Evolutionary conservation across 2,329 filamentous ascomycete genomes (phyloP), one percentile per base, ranked within the genome.

Genomic region (Lachnellula hyalina): DNA sequence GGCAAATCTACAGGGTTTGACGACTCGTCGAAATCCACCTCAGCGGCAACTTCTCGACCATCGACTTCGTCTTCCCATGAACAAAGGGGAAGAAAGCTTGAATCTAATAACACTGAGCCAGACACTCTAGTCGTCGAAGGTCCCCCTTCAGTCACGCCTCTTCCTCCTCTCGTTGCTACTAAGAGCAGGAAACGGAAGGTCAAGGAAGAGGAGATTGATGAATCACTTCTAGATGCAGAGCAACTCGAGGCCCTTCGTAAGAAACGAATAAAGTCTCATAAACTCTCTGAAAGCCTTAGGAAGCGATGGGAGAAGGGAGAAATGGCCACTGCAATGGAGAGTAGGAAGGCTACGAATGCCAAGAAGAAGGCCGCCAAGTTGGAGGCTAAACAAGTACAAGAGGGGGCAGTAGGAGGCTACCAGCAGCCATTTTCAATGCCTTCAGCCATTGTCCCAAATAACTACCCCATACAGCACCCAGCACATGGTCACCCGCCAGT

Each of bases 291-390:
- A 19, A 57, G 55, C 41, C 40, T 55, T 21, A 38, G 52, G 36
- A 51, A 49, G 23, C 79, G 81, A 55, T 84, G 81, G 81, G 77
- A 78, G 47, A 81, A 79, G 32, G 81, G 81, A 17, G 80, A 80
- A 50, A 84, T 84, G 81, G 74, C 75, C 11, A 75, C 73, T 14
- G 81, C 81, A n/a, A 81, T 83, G 49, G 77, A 79, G 59, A 83
- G 83, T 65, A 75, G 80, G 51, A 82, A 82, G 62, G 80, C 78
- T 2, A 84, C 81, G 0, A 75, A 84, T 7, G 81, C 79, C 2
- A 77, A 77, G 2, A 84, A 84, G 68, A 83, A 83, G 69, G 74
- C 74, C 19, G 55, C 44, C 44, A 47, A 47, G 23, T 11, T 47
- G 44, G 44, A 47, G 21, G 44, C 44, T 6, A 47, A 47, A 32